These are phyloP conservation scores for Geranium brycei DNA, from an alignment of 345 rosid genomes.

Conservation along the genomic window DNA sequence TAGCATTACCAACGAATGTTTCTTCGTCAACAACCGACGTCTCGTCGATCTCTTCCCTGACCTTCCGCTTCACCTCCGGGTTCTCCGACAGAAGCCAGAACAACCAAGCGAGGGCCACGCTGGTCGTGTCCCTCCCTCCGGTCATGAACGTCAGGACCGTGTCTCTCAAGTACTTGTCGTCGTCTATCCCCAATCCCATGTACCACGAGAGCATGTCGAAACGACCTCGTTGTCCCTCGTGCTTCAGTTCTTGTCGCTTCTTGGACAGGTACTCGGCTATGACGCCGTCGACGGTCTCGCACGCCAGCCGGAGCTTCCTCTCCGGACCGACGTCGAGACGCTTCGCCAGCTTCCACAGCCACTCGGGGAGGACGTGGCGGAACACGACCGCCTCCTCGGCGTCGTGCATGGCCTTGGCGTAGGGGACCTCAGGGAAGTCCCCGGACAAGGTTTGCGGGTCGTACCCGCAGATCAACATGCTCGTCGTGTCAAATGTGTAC, in stretches of 20 bases:
- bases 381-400: slow-evolving; percentile 29
- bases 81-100: slow-evolving; percentile 28
- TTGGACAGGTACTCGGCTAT: slow-evolving; percentile 14
- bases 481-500: slow-evolving; percentile 32
- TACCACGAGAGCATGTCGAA: slow-evolving; percentile 28
- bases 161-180: slow-evolving; percentile 34
- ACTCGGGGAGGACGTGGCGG: slow-evolving; percentile 25
- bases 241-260: slow-evolving; percentile 1
- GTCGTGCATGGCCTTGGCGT: slow-evolving; percentile 22
- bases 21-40: neutral
- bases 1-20: neutral
- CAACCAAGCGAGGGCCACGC: slow-evolving; percentile 28
- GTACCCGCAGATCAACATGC: slow-evolving; percentile 23
- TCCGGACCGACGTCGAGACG: slow-evolving; percentile 28
- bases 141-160: slow-evolving; percentile 32
- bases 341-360: slow-evolving; percentile 32
- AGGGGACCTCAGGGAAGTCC: slow-evolving; percentile 18
- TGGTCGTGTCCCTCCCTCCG: slow-evolving; percentile 41
- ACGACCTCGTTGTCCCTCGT: neutral
- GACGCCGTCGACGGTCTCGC: slow-evolving; percentile 10
- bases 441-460: slow-evolving; percentile 26
- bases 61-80: slow-evolving; percentile 18
- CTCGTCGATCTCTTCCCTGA: slow-evolving; percentile 30
- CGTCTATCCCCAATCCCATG: slow-evolving; percentile 14
- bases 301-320: slow-evolving; percentile 21